phyloP scores from a whole-genome alignment of 805 yeast genomes.

The Saturnispora besseyi region DNA sequence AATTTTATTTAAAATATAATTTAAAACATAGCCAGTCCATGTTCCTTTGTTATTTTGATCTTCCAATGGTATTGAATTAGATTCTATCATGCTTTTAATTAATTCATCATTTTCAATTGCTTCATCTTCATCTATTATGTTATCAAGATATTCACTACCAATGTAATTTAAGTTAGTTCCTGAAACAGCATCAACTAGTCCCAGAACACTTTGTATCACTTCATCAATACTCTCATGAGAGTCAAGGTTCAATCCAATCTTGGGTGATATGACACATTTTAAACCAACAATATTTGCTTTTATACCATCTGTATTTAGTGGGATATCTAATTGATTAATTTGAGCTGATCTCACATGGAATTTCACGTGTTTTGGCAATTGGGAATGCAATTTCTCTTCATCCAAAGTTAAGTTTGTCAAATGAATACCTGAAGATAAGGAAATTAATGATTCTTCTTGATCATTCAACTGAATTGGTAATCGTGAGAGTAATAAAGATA shows the following conservation, averaged over 20 bases:
- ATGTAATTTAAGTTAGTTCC: conserved; percentile 19
- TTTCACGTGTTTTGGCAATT: conserved; percentile 9
- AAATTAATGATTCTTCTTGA: conserved; percentile 9
- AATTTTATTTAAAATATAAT: conserved; percentile 54
- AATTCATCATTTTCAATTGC: conserved; percentile 9
- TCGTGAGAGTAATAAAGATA: conserved; percentile 10
- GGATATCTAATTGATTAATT: conserved; percentile 8
- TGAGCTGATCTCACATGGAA: conserved; percentile 10
- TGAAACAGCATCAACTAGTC: conserved; percentile 33
- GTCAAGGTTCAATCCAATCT: conserved; percentile 2
- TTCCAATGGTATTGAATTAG: conserved; percentile 1
- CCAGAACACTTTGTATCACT: conserved; percentile 51
- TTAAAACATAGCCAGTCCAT: conserved; percentile 44
- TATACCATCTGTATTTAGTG: conserved; percentile 9
- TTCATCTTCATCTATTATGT: conserved; percentile 26
- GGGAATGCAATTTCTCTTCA: conserved; percentile 11
- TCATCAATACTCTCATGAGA: conserved; percentile 46
- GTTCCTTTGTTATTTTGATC: conserved; percentile 9
- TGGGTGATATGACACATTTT: conserved; percentile 9
- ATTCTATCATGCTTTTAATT: not conserved
- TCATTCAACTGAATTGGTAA: conserved; percentile 12
- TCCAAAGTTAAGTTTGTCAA: conserved; percentile 11
- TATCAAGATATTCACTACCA: conserved; percentile 3
- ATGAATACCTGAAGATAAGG: conserved; percentile 7
- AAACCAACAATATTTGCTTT: conserved; percentile 4